Conservation (phyloP, 257 asterid species). For the Capsicum chinense region DNA sequence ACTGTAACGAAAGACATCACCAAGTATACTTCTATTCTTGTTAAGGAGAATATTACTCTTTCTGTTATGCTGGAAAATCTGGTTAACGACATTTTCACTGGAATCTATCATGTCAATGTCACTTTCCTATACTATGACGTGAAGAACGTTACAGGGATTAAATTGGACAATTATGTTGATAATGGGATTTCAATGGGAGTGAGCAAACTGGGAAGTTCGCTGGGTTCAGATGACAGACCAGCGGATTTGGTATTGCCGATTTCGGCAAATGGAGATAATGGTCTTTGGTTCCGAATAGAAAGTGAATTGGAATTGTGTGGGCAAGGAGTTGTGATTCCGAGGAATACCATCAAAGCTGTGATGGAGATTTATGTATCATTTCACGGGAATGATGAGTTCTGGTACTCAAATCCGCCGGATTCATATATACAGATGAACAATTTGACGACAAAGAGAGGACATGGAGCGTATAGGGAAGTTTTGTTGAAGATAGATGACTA, state of each 20-base stretch:
- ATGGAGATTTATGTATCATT: constrained; percentile 74
- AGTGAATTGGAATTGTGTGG: constrained; percentile 49
- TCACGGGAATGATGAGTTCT: constrained; percentile 84
- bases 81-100: constrained; percentile 67
- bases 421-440: constrained; percentile 53
- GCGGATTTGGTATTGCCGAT: constrained; percentile 81
- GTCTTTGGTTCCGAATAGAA: constrained; percentile 74
- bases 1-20: constrained; percentile 71
- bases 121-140: constrained; percentile 60
- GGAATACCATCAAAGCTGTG: constrained; percentile 70
- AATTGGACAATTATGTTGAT: constrained; percentile 21
- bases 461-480: constrained; percentile 78
- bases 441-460: constrained; percentile 53
- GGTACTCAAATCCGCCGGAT: constrained; percentile 93
- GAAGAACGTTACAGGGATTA: neutral
- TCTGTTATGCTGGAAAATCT: constrained; percentile 82
- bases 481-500: constrained; percentile 61
- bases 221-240: constrained; percentile 52
- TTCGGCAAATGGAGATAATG: constrained; percentile 56
- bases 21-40: constrained; percentile 63
- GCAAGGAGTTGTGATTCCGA: constrained; percentile 54
- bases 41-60: constrained; percentile 53
- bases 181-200: neutral
- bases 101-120: constrained; percentile 56
- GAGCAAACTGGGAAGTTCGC: constrained; percentile 28